Conservation (phyloP, 345 rosid species). For the thale cress (Arabidopsis thaliana) region DNA sequence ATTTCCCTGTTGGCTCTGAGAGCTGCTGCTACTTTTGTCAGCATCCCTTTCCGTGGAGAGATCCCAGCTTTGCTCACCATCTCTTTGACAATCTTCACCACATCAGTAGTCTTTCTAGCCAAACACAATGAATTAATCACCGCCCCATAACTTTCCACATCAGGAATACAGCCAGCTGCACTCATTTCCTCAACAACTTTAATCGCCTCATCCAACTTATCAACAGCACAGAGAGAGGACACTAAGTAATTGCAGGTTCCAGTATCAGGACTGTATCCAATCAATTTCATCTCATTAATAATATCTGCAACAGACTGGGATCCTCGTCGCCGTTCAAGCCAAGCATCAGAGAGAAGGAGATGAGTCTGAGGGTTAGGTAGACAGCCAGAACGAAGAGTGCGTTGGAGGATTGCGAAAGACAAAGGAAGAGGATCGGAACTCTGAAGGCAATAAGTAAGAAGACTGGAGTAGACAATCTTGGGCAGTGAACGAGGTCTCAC, state of each 20-base stretch:
- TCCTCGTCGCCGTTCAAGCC: conserved; percentile 53
- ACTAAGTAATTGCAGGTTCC: conserved; percentile 71
- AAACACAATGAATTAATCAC: conserved; percentile 60
- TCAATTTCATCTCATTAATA: conserved; percentile 60
- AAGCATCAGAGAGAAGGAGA: conserved; percentile 65
- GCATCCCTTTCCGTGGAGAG: conserved; percentile 64
- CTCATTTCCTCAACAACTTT: conserved; percentile 66
- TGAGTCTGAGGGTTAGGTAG: conserved; percentile 63
- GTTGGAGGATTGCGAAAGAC: conserved; percentile 70
- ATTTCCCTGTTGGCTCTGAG: conserved; percentile 70
- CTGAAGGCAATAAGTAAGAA: conserved; percentile 74
- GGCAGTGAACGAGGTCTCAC: conserved; percentile 64
- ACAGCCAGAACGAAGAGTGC: conserved; percentile 79
- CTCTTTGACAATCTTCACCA: conserved; percentile 62
- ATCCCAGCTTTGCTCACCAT: conserved; percentile 76
- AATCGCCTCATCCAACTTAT: conserved; percentile 68
- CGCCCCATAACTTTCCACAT: conserved; percentile 66
- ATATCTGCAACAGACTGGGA: conserved; percentile 51
- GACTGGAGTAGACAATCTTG: conserved; percentile 56
- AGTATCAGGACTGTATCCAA: conserved; percentile 73
- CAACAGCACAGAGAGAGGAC: conserved; percentile 73
- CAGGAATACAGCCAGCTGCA: conserved; percentile 68
- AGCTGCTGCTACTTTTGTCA: conserved; percentile 62
- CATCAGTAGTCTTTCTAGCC: conserved; percentile 60
- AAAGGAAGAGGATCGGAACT: conserved; percentile 63